phyloP scores from a whole-genome alignment of 257 asterid genomes.

The Cordia subcordata region DNA sequence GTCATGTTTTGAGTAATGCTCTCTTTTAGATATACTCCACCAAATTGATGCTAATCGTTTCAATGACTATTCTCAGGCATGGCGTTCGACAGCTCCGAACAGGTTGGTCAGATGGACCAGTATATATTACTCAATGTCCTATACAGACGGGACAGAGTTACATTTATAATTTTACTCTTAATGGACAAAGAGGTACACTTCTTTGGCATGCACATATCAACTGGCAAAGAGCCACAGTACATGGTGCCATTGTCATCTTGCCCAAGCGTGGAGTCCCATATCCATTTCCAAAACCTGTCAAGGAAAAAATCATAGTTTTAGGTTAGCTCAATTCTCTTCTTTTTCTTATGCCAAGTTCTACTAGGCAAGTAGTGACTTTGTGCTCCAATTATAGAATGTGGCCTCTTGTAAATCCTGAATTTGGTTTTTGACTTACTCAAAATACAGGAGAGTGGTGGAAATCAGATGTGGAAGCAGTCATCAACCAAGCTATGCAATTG shows the following conservation, averaged over 20 bases:
- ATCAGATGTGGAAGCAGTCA: constrained; percentile 32
- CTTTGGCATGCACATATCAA: constrained; percentile 68
- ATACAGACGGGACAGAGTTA: constrained; percentile 63
- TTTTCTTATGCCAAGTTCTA: background rate
- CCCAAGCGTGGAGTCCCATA: constrained; percentile 56
- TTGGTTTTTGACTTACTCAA: background rate
- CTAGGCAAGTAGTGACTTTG: background rate
- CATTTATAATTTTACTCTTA: constrained; percentile 54
- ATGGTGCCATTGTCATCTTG: constrained; percentile 68
- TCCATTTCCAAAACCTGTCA: constrained; percentile 66
- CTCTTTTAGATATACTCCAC: too few species aligned
- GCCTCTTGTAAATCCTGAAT: too few species aligned
- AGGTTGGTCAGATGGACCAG: constrained; percentile 85
- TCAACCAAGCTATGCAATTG: constrained; percentile 26
- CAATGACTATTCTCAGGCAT: constrained; percentile 43
- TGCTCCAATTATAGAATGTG: constrained; percentile 2
- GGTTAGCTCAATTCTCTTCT: constrained; percentile 27
- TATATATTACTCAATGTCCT: constrained; percentile 67
- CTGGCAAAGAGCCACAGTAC: constrained; percentile 71
- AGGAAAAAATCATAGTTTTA: constrained; percentile 54
- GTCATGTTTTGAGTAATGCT: too few species aligned
- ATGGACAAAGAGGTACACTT: constrained; percentile 72
- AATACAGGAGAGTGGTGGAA: constrained; percentile 42
- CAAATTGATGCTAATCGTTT: background rate
- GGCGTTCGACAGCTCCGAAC: constrained; percentile 68